These are phyloP conservation scores for Hypoxylon subgilvum DNA, from an alignment of 495 filamentous ascomycete genomes.

Conservation along the genomic window DNA sequence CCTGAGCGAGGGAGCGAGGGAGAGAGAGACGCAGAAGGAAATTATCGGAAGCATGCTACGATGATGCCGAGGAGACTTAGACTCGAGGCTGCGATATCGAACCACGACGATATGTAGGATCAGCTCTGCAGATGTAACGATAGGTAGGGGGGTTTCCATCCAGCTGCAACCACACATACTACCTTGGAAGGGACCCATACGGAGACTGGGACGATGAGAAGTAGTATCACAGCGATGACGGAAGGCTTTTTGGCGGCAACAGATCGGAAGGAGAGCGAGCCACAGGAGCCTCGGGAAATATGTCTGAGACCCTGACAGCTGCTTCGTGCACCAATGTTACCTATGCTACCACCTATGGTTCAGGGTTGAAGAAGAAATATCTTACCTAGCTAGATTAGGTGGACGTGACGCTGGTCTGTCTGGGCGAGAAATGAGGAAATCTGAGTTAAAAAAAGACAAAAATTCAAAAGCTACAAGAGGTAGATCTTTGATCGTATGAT, in stretches of 20 bases:
- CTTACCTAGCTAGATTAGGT: too few species aligned
- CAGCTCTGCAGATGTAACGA: conserved; percentile 12
- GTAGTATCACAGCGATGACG: conserved; percentile 31
- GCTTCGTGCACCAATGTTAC: conserved; percentile 24
- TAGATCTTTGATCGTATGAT: conserved; percentile 29
- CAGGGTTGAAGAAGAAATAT: conserved; percentile 11
- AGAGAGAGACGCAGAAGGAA: conserved; percentile 85
- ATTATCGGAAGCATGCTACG: conserved; percentile 79
- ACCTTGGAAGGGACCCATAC: too few species aligned
- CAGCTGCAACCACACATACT: not conserved
- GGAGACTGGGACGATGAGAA: not conserved
- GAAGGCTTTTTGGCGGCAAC: conserved; percentile 24
- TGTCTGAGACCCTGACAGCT: conserved; percentile 35
- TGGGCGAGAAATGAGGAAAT: not conserved
- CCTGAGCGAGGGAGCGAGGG: conserved; percentile 83
- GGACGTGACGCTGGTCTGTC: conserved; percentile 19
- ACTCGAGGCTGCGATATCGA: too few species aligned
- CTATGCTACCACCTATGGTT: too few species aligned
- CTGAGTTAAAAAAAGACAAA: conserved; percentile 19
- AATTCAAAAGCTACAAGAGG: conserved; percentile 5
- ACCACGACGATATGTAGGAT: conserved; percentile 3
- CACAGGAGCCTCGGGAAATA: conserved; percentile 30
- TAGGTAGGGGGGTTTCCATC: conserved; percentile 3
- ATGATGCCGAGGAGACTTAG: conserved; percentile 45
- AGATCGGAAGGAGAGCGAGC: conserved; percentile 30